Evolutionary conservation across 192 early-diverging fungal genomes (phyloP).

Genomic region (Backusella psychrophila): DNA sequence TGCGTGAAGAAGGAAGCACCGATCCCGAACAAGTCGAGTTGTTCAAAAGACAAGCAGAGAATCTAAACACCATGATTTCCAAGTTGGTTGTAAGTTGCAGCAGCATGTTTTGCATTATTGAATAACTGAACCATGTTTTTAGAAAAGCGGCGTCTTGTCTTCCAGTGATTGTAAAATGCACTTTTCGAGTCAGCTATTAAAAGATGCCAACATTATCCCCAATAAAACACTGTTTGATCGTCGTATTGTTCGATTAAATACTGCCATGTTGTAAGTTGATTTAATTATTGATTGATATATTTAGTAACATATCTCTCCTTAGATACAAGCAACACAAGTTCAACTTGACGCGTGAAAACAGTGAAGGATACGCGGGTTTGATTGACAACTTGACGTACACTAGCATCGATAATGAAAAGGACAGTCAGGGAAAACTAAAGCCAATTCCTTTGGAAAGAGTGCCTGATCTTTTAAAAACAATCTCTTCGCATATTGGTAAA

Average conservation of each 20-base stretch:
- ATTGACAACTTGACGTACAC: slow-evolving; percentile 48
- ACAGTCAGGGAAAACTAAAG: neutral
- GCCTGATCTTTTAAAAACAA: slow-evolving; percentile 13
- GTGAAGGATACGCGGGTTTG: slow-evolving; percentile 78
- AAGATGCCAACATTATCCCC: slow-evolving; percentile 21
- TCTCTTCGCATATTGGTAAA: slow-evolving; percentile 24
- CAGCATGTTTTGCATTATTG: neutral
- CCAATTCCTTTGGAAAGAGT: slow-evolving; percentile 23
- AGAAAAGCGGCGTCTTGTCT: slow-evolving; percentile 7
- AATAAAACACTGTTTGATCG: slow-evolving; percentile 25
- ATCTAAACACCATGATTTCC: slow-evolving; percentile 23
- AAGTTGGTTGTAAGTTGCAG: slow-evolving; percentile 18
- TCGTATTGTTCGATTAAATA: slow-evolving; percentile 34
- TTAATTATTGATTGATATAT: too few relatives aligned
- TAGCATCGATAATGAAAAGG: slow-evolving; percentile 21
- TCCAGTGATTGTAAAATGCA: slow-evolving; percentile 21
- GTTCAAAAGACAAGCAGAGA: neutral
- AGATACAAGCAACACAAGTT: slow-evolving; percentile 80
- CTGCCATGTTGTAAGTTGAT: slow-evolving; percentile 35
- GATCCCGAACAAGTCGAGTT: neutral
- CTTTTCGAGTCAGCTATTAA: slow-evolving; percentile 26
- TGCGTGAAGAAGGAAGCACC: slow-evolving; percentile 10
- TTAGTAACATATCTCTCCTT: too few relatives aligned
- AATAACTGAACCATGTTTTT: neutral
- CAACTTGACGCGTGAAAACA: slow-evolving; percentile 80